Base-by-base conservation (phyloP, 164 flowering plant species). In the Aristolochia fimbriata region DNA sequence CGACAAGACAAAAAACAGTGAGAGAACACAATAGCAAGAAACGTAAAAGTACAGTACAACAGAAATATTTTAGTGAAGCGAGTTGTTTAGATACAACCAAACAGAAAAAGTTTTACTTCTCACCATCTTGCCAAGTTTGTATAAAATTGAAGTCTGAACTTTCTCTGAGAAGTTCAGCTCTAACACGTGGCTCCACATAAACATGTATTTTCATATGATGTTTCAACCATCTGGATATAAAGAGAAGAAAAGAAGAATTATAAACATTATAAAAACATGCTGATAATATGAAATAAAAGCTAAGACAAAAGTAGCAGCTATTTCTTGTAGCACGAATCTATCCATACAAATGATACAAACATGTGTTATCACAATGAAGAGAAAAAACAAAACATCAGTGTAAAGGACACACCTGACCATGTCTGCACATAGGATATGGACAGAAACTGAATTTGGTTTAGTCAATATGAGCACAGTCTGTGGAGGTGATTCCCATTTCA, bases 401-500 rank as follows among this genome's bases (percentile, higher is more conserved):
- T 24, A 51, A 50, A 37, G 63, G 25, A 43, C 81, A 54, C 68
- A 93, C 99, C 94, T 93, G 84, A 88, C 76, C 90, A 93, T 78
- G 68, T 90, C 88, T 14, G 76, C 77, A 77, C 94, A 93, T 30
- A 90, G 74, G 68, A 77, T 68, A 64, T 69, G 83, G 70, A 93
- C 96, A 61, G 94, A 72, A 57, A 53, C 61, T 68, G 97, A 88
- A 71, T 93, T 88, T 73, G 99, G 99, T 74, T 93, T 93, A 54
- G 92, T 83, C 80, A 93, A 68, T 62, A 93, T 76, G 65, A 93
- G 85, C 68, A 93, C 83, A 68, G 85, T 90, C 72, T 77, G 84
- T 41, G 97, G 99, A 17, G 65, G 70, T 66, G 94, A 80, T 74
- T 86, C 94, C 98, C 98, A 93, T 73, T 74, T 86, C 80, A 93